phyloP scores from a whole-genome alignment of 2,329 filamentous ascomycete species.

The Fusarium acutatum region DNA sequence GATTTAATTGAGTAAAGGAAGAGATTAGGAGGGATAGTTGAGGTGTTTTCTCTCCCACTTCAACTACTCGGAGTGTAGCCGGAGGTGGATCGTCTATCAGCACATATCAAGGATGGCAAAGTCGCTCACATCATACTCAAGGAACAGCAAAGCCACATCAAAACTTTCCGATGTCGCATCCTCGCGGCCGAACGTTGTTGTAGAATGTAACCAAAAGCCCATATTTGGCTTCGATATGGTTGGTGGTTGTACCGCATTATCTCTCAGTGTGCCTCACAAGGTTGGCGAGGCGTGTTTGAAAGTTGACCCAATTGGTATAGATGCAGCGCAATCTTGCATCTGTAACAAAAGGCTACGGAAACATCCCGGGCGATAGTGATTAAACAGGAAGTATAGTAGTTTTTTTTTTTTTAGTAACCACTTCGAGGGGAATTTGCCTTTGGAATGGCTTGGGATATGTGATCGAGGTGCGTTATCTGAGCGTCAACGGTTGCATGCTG shows the following conservation, averaged over 20 bases:
- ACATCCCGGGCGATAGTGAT: neutral
- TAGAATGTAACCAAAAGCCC: slow-evolving; percentile 15
- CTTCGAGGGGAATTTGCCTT: neutral
- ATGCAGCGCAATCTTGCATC: slow-evolving; percentile 26
- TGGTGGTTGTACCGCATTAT: slow-evolving; percentile 30
- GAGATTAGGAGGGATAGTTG: neutral
- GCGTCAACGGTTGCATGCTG: slow-evolving; percentile 6
- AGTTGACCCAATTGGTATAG: slow-evolving; percentile 22
- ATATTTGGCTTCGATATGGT: slow-evolving; percentile 1
- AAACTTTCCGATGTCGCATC: slow-evolving; percentile 33
- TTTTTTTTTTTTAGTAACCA: neutral
- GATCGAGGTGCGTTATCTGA: neutral
- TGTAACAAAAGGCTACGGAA: neutral
- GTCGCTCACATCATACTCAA: slow-evolving; percentile 12
- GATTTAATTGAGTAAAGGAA: slow-evolving; percentile 8
- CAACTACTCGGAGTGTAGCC: slow-evolving; percentile 12
- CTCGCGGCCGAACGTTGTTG: slow-evolving; percentile 5
- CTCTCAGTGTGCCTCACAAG: slow-evolving; percentile 2
- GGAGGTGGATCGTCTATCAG: slow-evolving; percentile 10
- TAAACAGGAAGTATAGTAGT: neutral
- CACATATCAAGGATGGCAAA: neutral
- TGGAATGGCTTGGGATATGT: slow-evolving; percentile 5
- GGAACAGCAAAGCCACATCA: slow-evolving; percentile 6
- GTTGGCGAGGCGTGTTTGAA: slow-evolving; percentile 18
- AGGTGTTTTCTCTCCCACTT: slow-evolving; percentile 24